A percentile compares a stretch with the other conserved stretches of the same genome.
These are phyloP conservation scores for Xerocomus potaroensis DNA, from an alignment of 768 basidiomycete species.

Conservation along the genomic window DNA sequence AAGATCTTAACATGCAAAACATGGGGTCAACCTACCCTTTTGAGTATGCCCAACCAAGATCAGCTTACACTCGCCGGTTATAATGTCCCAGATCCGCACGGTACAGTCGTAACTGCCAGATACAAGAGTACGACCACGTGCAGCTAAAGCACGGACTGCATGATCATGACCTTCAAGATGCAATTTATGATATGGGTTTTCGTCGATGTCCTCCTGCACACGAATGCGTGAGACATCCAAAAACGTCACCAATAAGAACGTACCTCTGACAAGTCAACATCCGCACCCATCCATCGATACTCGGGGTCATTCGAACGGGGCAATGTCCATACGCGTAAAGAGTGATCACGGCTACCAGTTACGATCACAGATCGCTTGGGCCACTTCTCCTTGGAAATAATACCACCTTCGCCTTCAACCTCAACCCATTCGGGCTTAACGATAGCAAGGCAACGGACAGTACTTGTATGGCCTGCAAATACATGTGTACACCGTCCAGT, in stretches of 20 bases:
- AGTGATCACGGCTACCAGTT: slow-evolving; percentile 67
- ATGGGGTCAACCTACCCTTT: slow-evolving; percentile 57
- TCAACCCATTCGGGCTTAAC: slow-evolving; percentile 90
- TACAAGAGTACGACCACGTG: slow-evolving; percentile 83
- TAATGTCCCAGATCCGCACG: slow-evolving; percentile 93
- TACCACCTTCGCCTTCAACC: slow-evolving; percentile 58
- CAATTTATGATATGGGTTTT: slow-evolving; percentile 88
- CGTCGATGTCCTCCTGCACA: slow-evolving; percentile 56
- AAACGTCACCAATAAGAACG: slow-evolving; percentile 6
- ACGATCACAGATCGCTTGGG: slow-evolving; percentile 70
- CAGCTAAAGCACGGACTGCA: slow-evolving; percentile 89
- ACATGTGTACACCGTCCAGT: slow-evolving; percentile 84
- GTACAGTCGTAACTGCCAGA: slow-evolving; percentile 96
- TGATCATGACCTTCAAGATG: slow-evolving; percentile 87
- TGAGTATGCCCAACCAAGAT: slow-evolving; percentile 84
- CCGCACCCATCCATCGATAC: slow-evolving; percentile 61
- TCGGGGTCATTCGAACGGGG: slow-evolving; percentile 71
- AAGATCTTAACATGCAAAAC: neutral
- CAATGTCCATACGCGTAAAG: slow-evolving; percentile 62
- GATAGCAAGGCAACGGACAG: slow-evolving; percentile 92
- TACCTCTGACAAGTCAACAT: slow-evolving; percentile 55
- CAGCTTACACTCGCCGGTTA: slow-evolving; percentile 77
- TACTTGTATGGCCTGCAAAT: slow-evolving; percentile 95
- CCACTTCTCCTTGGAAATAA: slow-evolving; percentile 64
- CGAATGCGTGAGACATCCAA: slow-evolving; percentile 7